Evolutionary conservation across 2,329 filamentous ascomycete genomes (phyloP).

Genomic region (Pestalotiopsis sp.): DNA sequence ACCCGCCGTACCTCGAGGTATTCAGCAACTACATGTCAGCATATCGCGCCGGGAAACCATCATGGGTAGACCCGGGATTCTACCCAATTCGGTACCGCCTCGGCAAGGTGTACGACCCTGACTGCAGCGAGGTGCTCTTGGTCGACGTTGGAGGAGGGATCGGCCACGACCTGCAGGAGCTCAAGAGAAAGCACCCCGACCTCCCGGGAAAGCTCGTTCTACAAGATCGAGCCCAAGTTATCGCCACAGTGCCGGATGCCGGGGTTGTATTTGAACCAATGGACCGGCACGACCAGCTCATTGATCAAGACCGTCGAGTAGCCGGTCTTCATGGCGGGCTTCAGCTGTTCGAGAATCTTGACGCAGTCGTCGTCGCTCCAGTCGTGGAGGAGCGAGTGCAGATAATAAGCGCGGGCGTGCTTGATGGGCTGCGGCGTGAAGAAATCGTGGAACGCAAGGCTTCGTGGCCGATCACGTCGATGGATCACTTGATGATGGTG

Average conservation of each 20-base stretch:
- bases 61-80: constrained; percentile 36
- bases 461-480: background rate
- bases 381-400: too few relatives aligned
- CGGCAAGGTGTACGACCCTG: background rate
- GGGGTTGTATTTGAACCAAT: background rate
- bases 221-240: background rate
- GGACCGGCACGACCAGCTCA: too few relatives aligned
- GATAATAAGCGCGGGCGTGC: too few relatives aligned
- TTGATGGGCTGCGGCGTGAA: too few relatives aligned
- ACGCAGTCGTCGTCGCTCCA: too few relatives aligned
- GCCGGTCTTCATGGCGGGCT: too few relatives aligned
- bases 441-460: too few relatives aligned
- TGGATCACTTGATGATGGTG: background rate
- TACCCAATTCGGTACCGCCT: constrained; percentile 13
- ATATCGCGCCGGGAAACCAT: constrained; percentile 37
- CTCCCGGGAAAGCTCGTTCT: background rate
- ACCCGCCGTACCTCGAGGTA: constrained; percentile 32
- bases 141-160: background rate
- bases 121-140: background rate
- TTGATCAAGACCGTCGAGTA: too few relatives aligned
- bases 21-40: constrained; percentile 39
- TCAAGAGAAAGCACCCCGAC: background rate
- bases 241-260: background rate
- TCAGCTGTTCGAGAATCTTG: too few relatives aligned
- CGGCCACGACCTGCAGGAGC: background rate